Percentiles rank a stretch among this genome's conserved stretches.
phyloP scores from a whole-genome alignment of 345 rosid species.

The Eucalyptus cloeziana region DNA sequence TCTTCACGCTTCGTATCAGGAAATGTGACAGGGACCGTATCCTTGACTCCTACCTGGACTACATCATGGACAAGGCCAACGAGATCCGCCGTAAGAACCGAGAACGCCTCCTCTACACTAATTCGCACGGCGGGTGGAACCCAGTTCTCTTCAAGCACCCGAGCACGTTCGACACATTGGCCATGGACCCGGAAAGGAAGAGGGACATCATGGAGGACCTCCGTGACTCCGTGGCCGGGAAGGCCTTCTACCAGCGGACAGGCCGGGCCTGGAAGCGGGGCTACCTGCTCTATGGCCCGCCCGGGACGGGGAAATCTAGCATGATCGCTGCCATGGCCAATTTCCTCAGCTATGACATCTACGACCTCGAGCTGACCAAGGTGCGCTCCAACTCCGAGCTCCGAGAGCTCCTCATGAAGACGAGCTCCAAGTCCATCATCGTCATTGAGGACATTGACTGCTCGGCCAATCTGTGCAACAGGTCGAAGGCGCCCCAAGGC shows the following conservation, averaged over 20 bases:
- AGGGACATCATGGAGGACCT: neutral
- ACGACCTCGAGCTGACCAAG: neutral
- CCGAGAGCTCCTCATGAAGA: neutral
- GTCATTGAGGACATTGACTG: neutral
- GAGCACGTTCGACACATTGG: neutral
- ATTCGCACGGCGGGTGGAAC: neutral
- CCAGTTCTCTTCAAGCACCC: neutral
- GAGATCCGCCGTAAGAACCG: neutral
- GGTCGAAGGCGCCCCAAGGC: neutral
- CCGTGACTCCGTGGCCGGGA: neutral
- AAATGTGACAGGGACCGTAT: neutral
- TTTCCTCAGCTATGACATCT: neutral
- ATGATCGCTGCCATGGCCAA: neutral
- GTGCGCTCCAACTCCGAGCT: neutral
- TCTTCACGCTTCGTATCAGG: neutral
- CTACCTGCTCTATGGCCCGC: neutral
- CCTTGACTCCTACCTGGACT: neutral
- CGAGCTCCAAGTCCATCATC: neutral
- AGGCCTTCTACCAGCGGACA: neutral
- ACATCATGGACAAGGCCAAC: neutral
- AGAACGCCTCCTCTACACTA: neutral
- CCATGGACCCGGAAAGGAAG: neutral
- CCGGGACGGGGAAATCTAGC: neutral
- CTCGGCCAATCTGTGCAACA: neutral
- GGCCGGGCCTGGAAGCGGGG: neutral